Evolutionary conservation across 345 rosid species (phyloP).

Genomic region (Punica granatum): DNA sequence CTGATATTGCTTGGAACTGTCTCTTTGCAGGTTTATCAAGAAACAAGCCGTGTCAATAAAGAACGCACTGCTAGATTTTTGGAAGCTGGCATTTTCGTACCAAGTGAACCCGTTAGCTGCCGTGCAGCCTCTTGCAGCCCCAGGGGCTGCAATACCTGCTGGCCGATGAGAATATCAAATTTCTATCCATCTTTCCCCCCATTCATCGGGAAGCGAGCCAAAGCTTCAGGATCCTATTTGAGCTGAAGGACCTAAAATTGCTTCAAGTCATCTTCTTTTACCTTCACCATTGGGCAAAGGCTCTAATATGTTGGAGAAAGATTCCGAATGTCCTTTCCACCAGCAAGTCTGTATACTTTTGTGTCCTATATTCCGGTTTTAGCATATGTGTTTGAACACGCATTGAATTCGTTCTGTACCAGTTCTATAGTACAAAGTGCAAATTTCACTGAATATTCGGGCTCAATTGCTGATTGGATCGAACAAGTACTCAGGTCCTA

Average conservation of each 20-base stretch:
- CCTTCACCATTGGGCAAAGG: too few species aligned
- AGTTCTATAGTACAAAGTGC: not conserved
- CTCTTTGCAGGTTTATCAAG: conserved; percentile 35
- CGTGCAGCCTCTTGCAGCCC: conserved; percentile 54
- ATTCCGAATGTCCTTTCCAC: not conserved
- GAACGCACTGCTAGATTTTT: conserved; percentile 62
- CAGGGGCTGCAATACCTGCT: conserved; percentile 13
- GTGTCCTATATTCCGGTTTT: not conserved
- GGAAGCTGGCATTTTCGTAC: conserved; percentile 88
- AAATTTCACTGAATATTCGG: too few species aligned
- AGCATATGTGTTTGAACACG: too few species aligned
- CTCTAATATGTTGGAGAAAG: too few species aligned
- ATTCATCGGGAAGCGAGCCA: not conserved
- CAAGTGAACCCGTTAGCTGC: conserved; percentile 93
- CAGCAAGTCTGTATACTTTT: too few species aligned
- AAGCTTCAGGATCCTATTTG: not conserved
- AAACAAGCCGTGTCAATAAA: conserved; percentile 34
- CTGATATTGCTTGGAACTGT: not conserved
- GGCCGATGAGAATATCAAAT: conserved; percentile 8
- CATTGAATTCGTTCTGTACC: not conserved
- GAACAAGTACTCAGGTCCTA: too few species aligned
- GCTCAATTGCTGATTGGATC: too few species aligned
- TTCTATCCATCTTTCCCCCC: not conserved
- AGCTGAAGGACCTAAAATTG: not conserved
- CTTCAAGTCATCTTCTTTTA: too few species aligned